Base-by-base conservation (phyloP, 345 rosid genomes). In the Lepidium africanum region DNA sequence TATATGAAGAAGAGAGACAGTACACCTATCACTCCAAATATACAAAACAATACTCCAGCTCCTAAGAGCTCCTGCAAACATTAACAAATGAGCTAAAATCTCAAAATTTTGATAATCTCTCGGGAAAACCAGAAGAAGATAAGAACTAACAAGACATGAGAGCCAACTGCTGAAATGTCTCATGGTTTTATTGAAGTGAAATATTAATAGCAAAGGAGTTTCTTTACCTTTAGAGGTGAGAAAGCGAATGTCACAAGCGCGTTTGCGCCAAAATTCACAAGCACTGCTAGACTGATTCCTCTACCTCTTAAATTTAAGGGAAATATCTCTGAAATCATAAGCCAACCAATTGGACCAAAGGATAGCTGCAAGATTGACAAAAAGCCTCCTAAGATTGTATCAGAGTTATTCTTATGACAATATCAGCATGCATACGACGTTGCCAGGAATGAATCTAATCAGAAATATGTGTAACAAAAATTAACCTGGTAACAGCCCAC, bases 321-420 rank as follows among this genome's bases (percentile, higher is more conserved):
- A 33, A 91, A 94, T 55, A 94, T 37, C 86, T 94, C 97, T 0
- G 99, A 91, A 67, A 94, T 89, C 99, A 94, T 88, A 78, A 94
- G 84, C 99, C 97, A 94, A 59, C 99, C 92, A 59, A 94, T 94
- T 46, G 99, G 99, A 46, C 99, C 99, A 82, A 94, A 94, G 6
- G 97, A 94, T 65, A 94, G 38, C 99, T 93, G 88, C 85, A 80
- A 74, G 63, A 69, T 27, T 41, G 49, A 71, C 66, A 63, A 13
- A 14, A 70, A 59, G 69, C 50, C 49, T 40, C 33, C 42, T 66
- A 40, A 35, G 38, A 48, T 14, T 12, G 25, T 27, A 56, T 47
- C 15, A 10, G n/a, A 14, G 16, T 1, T 0, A 9, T 7, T 9
- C 0, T 6, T 8, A 27, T 2, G 16, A 69, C 39, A 27, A 57